A percentile compares a stretch with the other conserved stretches of the same genome.
phyloP scores from a whole-genome alignment of 1,139 yeast genomes.

The Suhomyces bribrorum region DNA sequence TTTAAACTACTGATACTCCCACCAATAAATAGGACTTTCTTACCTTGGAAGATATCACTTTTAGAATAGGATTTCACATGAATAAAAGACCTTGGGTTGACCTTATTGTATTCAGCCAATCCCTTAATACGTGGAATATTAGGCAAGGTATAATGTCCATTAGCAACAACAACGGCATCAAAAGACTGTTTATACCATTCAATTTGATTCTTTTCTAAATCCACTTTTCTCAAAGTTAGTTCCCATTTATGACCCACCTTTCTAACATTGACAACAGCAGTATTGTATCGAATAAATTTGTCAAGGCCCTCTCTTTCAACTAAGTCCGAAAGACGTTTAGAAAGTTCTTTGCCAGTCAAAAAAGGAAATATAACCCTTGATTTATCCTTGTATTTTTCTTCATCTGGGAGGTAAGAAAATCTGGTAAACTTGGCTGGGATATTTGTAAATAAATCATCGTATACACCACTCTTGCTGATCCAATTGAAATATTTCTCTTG shows the following conservation, averaged over 20 bases:
- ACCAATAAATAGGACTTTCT: conserved; percentile 51
- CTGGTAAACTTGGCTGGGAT: conserved; percentile 46
- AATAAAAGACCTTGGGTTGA: conserved; percentile 46
- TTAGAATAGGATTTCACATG: conserved; percentile 63
- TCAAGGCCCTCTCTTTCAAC: conserved; percentile 30
- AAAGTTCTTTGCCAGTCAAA: conserved; percentile 40
- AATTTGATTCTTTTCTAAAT: conserved; percentile 17
- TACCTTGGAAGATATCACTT: conserved; percentile 42
- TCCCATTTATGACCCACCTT: conserved; percentile 42
- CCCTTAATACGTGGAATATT: conserved; percentile 56
- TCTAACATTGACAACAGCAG: conserved; percentile 40
- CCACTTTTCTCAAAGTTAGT: conserved; percentile 31
- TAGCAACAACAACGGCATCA: conserved; percentile 58
- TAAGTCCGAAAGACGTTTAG: conserved; percentile 27
- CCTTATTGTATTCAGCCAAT: conserved; percentile 45
- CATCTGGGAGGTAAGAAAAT: conserved; percentile 40
- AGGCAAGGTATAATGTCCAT: conserved; percentile 60
- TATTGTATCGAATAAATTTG: conserved; percentile 36
- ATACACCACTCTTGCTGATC: conserved; percentile 33
- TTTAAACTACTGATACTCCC: conserved; percentile 54
- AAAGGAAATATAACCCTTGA: conserved; percentile 39
- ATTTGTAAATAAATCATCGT: conserved; percentile 39
- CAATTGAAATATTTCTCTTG: conserved; percentile 35
- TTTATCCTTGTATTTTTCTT: conserved; percentile 27
- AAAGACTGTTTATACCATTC: conserved; percentile 21